Evolutionary conservation across 345 rosid genomes (phyloP).

Genomic region (Trapa bicornis): DNA sequence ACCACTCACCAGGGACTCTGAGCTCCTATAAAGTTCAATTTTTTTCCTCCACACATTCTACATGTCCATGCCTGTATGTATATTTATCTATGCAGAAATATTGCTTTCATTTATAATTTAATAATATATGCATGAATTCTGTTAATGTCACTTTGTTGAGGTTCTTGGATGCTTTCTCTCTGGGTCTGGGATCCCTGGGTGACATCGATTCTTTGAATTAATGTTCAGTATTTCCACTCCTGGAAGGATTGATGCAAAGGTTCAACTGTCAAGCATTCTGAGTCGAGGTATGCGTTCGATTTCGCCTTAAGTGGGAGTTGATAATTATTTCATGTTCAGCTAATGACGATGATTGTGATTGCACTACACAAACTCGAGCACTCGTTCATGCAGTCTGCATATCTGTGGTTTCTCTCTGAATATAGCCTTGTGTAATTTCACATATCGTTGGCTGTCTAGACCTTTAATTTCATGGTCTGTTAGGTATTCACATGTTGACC

Average conservation of each 20-base stretch:
- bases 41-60: not conserved
- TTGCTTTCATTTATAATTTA: not conserved
- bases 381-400: too few relatives aligned
- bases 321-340: not conserved
- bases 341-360: not conserved
- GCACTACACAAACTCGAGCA: too few relatives aligned
- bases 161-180: not conserved
- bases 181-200: not conserved
- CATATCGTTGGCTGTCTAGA: too few relatives aligned
- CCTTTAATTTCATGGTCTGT: too few relatives aligned
- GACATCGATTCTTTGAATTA: not conserved
- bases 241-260: not conserved
- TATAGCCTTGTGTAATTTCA: too few relatives aligned
- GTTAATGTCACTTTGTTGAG: not conserved
- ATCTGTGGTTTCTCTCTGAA: too few relatives aligned
- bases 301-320: not conserved
- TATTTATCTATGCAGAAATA: not conserved
- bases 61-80: not conserved
- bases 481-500: too few relatives aligned
- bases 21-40: not conserved
- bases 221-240: not conserved
- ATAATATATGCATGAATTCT: not conserved
- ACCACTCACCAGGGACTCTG: not conserved
- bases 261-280: not conserved
- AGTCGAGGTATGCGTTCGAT: not conserved